Conservation (phyloP, 2,329 filamentous ascomycete genomes). For the Fusarium succisae region DNA sequence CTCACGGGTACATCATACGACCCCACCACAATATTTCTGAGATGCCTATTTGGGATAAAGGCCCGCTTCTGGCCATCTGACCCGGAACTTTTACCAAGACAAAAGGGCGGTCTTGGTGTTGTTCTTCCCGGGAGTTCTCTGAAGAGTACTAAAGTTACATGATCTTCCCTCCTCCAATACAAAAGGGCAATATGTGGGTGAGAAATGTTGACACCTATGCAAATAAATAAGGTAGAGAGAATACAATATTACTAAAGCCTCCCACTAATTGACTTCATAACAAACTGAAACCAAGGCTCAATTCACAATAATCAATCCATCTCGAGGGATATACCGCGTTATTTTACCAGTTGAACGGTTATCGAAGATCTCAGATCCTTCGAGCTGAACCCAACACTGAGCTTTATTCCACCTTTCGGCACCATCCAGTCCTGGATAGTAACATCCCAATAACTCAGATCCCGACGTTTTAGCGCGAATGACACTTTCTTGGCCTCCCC, state of each 20-base stretch:
- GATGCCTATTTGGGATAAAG: background rate
- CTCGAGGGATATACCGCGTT: rapidly evolving
- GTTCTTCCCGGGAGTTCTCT: background rate
- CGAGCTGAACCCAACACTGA: slow-evolving; percentile 42
- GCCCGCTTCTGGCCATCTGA: background rate
- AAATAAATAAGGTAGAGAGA: background rate
- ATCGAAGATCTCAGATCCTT: slow-evolving; percentile 24
- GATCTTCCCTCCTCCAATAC: no score
- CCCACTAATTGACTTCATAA: background rate
- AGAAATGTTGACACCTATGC: background rate
- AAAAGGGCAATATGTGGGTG: rapidly evolving
- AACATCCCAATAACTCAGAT: slow-evolving; percentile 60
- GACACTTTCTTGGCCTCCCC: slow-evolving; percentile 52
- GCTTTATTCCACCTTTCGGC: slow-evolving; percentile 37
- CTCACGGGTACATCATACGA: background rate
- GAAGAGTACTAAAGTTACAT: no score
- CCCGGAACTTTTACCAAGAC: background rate
- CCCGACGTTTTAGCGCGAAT: slow-evolving; percentile 58
- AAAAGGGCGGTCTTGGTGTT: background rate
- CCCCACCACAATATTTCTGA: background rate
- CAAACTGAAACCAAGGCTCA: background rate
- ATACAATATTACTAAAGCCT: background rate
- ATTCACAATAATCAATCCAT: background rate
- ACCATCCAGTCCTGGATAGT: slow-evolving; percentile 52
- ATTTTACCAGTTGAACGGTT: background rate